A percentile compares a stretch with the other conserved stretches of the same genome.
These are phyloP conservation scores for Hanseniaspora vineae DNA, from an alignment of 805 yeast species.

Conservation along the genomic window DNA sequence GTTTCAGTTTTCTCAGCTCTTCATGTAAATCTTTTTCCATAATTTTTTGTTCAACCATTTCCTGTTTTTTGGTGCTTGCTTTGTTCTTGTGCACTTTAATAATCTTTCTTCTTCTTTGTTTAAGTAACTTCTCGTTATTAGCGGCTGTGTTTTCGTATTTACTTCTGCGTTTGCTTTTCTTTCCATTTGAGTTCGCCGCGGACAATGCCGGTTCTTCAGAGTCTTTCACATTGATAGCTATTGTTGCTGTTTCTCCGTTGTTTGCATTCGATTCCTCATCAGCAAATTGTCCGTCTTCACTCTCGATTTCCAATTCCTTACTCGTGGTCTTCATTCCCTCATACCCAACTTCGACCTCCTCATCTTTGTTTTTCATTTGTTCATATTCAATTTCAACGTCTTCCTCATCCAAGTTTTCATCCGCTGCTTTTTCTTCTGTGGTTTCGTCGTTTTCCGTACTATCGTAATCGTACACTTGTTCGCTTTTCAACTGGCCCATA, in stretches of 20 bases:
- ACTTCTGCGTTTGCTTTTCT: too few species aligned
- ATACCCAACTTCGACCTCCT: too few species aligned
- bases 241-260: not conserved
- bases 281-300: not conserved
- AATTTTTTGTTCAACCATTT: not conserved
- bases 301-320: too few species aligned
- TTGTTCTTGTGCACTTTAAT: conserved; percentile 5
- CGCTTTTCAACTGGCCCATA: conserved; percentile 7
- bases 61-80: conserved; percentile 1
- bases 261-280: conserved; percentile 10
- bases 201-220: too few species aligned
- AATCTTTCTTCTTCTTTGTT: conserved; percentile 2
- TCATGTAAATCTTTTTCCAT: not conserved
- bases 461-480: conserved; percentile 11
- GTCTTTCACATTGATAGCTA: too few species aligned
- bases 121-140: conserved; percentile 1
- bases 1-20: not conserved
- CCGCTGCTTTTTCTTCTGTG: conserved; percentile 2
- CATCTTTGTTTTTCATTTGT: too few species aligned
- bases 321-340: too few species aligned
- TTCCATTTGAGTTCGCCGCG: too few species aligned
- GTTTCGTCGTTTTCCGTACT: conserved; percentile 6
- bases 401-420: conserved; percentile 13
- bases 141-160: not conserved
- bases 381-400: conserved; percentile 2